Conservation (phyloP, 177 flowering plant genomes). For the Tripterygium wilfordii region DNA sequence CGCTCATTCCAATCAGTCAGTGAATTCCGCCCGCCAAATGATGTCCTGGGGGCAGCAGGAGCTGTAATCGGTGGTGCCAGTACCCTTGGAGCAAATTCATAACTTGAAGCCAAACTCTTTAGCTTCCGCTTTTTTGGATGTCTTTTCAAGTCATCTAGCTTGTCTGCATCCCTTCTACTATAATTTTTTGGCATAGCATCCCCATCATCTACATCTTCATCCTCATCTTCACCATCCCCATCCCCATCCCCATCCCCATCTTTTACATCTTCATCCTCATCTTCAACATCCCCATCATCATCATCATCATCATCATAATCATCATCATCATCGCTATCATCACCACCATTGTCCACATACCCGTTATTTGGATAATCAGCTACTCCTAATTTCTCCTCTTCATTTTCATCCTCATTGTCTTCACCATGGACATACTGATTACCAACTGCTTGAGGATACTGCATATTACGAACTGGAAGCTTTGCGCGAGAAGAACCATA, state of each 20-base stretch:
- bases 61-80: constrained; percentile 26
- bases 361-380: constrained; percentile 19
- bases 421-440: constrained; percentile 24
- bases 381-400: constrained; percentile 17
- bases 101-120: constrained; percentile 42
- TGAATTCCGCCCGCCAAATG: constrained; percentile 46
- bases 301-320: constrained; percentile 12
- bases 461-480: constrained; percentile 16
- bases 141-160: constrained; percentile 25
- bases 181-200: constrained; percentile 11
- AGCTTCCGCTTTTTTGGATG: constrained; percentile 48
- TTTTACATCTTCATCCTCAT: constrained; percentile 18
- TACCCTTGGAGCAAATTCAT: constrained; percentile 54
- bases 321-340: constrained; percentile 21
- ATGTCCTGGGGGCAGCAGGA: constrained; percentile 22
- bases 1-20: constrained; percentile 56
- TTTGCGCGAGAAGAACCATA: constrained; percentile 34
- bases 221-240: constrained; percentile 13
- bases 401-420: constrained; percentile 23
- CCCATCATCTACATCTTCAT: constrained; percentile 20
- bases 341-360: constrained; percentile 15
- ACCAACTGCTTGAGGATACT: constrained; percentile 17
- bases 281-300: constrained; percentile 15
- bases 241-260: constrained; percentile 19
- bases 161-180: constrained; percentile 9